Evolutionary conservation across 805 yeast species (phyloP).

Genomic region (Scheffersomyces ergatensis): DNA sequence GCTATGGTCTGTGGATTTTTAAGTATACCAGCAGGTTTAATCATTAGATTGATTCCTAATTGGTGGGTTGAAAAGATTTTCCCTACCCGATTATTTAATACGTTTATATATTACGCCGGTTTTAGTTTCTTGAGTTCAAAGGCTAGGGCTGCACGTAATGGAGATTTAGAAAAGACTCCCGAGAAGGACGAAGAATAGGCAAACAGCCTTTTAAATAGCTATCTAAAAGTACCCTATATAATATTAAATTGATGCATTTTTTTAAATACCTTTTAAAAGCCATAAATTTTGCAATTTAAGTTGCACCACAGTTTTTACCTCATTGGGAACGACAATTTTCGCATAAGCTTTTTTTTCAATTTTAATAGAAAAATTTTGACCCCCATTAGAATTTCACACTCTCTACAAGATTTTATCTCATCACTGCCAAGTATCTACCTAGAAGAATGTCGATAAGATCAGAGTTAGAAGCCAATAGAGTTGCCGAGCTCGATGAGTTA

Average conservation of each 20-base stretch:
- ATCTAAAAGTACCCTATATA: no score
- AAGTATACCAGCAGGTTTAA: slow-evolving; percentile 75
- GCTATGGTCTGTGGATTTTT: slow-evolving; percentile 78
- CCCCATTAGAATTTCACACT: neutral
- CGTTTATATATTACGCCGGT: slow-evolving; percentile 33
- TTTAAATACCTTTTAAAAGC: no score
- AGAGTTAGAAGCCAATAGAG: slow-evolving; percentile 49
- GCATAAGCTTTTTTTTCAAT: no score
- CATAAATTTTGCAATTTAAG: no score
- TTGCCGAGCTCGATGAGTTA: slow-evolving; percentile 53
- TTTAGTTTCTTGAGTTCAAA: slow-evolving; percentile 32
- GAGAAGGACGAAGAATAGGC: slow-evolving; percentile 2
- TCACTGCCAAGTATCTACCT: neutral
- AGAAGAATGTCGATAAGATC: slow-evolving; percentile 12
- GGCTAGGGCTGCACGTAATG: slow-evolving; percentile 12
- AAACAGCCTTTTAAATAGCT: no score
- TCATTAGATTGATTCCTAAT: slow-evolving; percentile 84
- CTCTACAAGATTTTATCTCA: neutral
- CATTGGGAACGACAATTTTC: no score
- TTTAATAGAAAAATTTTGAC: no score
- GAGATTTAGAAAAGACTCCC: neutral
- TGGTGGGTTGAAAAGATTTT: slow-evolving; percentile 61
- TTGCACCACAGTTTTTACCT: no score
- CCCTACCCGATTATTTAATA: slow-evolving; percentile 57
- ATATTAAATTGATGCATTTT: no score